Evolutionary conservation across 2,329 filamentous ascomycete genomes (phyloP).

Genomic region (Alternaria metachromatica): DNA sequence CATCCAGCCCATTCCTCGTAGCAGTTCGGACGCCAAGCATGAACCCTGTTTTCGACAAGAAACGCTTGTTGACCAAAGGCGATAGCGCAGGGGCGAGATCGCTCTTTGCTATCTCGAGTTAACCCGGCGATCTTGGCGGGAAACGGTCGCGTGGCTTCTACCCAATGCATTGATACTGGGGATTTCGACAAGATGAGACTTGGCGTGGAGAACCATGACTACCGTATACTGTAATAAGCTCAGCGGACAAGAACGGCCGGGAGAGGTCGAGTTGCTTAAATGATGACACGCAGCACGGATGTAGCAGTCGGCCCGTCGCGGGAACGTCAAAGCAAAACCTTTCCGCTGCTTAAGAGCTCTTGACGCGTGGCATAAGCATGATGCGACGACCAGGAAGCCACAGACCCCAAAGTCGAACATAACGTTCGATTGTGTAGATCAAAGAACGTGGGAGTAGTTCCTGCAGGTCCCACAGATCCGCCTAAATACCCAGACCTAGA

Average conservation of each 20-base stretch:
- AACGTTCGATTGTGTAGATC: background rate
- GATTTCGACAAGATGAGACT: background rate
- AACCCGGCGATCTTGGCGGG: background rate
- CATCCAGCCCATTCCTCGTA: background rate
- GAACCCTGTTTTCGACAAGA: background rate
- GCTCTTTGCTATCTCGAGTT: background rate
- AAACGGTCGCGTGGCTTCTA: background rate
- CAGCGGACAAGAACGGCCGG: background rate
- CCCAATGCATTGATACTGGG: background rate
- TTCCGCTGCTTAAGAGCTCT: background rate
- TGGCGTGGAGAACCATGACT: background rate
- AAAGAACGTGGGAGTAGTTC: background rate
- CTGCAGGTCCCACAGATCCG: background rate
- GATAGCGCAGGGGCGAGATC: constrained; percentile 2
- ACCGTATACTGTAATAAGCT: background rate
- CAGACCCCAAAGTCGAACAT: background rate
- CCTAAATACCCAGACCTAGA: background rate
- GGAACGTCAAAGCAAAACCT: background rate
- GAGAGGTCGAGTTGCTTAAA: background rate
- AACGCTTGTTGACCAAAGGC: background rate
- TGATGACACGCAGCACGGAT: background rate
- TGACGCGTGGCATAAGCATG: background rate
- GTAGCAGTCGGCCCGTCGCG: background rate
- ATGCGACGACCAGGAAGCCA: background rate
- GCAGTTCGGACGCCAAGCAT: background rate